Conservation (phyloP, 257 asterid genomes). For the Solanum chmielewskii region DNA sequence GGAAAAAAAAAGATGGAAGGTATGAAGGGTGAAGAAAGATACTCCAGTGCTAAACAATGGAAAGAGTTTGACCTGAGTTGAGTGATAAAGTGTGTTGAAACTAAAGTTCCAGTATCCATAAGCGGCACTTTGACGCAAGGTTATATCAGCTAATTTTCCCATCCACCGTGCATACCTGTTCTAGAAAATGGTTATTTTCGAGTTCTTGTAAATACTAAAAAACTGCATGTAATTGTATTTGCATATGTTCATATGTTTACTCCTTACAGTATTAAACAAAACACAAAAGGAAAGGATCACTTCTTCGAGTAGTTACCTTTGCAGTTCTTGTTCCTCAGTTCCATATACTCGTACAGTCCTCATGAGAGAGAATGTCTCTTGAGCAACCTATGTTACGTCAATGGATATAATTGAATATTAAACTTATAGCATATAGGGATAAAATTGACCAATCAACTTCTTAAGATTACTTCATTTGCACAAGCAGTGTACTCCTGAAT, state of each 20-base stretch:
- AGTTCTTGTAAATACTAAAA: neutral
- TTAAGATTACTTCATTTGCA: constrained; percentile 66
- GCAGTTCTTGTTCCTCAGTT: constrained; percentile 72
- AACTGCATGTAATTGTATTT: neutral
- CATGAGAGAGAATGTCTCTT: constrained; percentile 89
- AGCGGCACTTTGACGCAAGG: constrained; percentile 94
- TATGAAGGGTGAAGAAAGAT: neutral
- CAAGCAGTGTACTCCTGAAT: constrained; percentile 89
- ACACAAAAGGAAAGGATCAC: neutral
- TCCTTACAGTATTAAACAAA: neutral
- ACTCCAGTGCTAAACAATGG: neutral
- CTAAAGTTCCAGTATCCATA: constrained; percentile 91
- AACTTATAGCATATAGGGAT: neutral
- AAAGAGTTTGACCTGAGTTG: constrained; percentile 65
- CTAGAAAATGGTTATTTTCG: neutral
- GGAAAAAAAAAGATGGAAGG: neutral
- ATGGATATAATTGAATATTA: neutral
- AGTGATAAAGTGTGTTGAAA: constrained; percentile 78
- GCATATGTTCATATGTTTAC: neutral
- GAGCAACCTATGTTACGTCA: constrained; percentile 59
- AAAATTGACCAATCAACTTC: constrained; percentile 4
- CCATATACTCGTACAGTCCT: constrained; percentile 94
- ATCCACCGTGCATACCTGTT: constrained; percentile 63
- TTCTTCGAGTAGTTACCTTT: constrained; percentile 32
- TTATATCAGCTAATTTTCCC: constrained; percentile 65